Conservation (phyloP, 495 filamentous ascomycete species). For the Podospora anserina region DNA sequence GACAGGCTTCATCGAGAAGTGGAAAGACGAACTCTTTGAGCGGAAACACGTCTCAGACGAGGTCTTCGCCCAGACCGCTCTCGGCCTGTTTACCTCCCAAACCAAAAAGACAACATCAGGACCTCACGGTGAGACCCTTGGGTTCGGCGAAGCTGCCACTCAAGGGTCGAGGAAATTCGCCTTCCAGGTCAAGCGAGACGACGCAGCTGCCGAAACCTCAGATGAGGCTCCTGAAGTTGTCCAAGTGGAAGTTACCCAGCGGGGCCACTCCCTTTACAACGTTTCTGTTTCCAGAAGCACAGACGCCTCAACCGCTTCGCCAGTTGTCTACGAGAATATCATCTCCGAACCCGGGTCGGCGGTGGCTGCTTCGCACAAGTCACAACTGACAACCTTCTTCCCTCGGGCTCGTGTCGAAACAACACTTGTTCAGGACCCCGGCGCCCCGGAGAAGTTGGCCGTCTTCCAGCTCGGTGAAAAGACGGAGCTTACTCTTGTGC, state of each 20-base stretch:
- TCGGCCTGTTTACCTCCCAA: conserved; percentile 57
- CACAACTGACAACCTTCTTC: conserved; percentile 58
- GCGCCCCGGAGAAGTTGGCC: conserved; percentile 58
- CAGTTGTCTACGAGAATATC: conserved; percentile 42
- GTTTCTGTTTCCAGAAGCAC: conserved; percentile 55
- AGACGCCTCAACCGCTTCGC: conserved; percentile 29
- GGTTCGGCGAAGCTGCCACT: conserved; percentile 46
- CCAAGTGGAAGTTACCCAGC: conserved; percentile 64
- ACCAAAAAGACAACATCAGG: conserved; percentile 18
- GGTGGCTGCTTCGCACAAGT: conserved; percentile 26
- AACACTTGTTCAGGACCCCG: conserved; percentile 65
- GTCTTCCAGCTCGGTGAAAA: conserved; percentile 81
- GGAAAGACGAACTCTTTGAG: conserved; percentile 69
- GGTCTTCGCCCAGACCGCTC: conserved; percentile 76
- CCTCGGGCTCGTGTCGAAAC: conserved; percentile 76
- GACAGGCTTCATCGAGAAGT: conserved; percentile 91
- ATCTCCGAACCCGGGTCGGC: conserved; percentile 35
- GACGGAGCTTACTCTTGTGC: conserved; percentile 63
- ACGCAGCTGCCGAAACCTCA: conserved; percentile 28
- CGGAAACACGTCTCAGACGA: conserved; percentile 55
- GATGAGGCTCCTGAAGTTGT: conserved; percentile 37
- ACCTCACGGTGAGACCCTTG: conserved; percentile 52
- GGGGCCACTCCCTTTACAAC: conserved; percentile 58
- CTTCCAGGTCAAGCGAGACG: conserved; percentile 49
- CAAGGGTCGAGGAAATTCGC: conserved; percentile 50